Conservation (phyloP, 306 rosid species). For the Pyrus communis region DNA sequence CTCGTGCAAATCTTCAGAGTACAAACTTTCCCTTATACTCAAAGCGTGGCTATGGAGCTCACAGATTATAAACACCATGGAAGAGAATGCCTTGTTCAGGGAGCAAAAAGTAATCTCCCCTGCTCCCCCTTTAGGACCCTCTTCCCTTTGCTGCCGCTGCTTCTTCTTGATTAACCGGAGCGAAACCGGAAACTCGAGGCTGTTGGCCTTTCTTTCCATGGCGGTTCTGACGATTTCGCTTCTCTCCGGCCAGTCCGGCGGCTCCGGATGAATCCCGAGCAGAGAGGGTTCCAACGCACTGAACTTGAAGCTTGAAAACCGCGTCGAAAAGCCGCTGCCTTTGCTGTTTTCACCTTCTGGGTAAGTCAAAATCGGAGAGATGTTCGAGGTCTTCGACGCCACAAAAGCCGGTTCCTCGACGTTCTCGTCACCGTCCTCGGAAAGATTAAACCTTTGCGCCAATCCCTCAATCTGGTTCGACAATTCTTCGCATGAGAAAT, state of each 20-base stretch:
- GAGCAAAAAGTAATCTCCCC: conserved; percentile 30
- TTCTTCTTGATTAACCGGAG: conserved; percentile 62
- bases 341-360: neutral
- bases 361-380: neutral
- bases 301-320: conserved; percentile 13
- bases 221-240: conserved; percentile 27
- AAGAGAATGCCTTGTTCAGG: conserved; percentile 49
- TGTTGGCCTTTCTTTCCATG: conserved; percentile 41
- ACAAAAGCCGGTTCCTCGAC: conserved; percentile 9
- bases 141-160: conserved; percentile 25
- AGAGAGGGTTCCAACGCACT: conserved; percentile 41
- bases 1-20: conserved; percentile 47
- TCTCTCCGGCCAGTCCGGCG: conserved; percentile 60
- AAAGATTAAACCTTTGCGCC: neutral
- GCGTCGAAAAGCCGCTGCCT: neutral
- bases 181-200: conserved; percentile 47
- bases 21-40: conserved; percentile 40
- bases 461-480: conserved; percentile 16
- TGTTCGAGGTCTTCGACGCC: conserved; percentile 11
- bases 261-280: conserved; percentile 48
- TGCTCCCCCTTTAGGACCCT: conserved; percentile 16
- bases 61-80: conserved; percentile 48
- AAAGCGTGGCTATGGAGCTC: conserved; percentile 61
- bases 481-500: conserved; percentile 20
- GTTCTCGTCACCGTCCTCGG: conserved; percentile 1